Evolutionary conservation across 441 rosid genomes (phyloP).

Genomic region (Populus trichocarpa): DNA sequence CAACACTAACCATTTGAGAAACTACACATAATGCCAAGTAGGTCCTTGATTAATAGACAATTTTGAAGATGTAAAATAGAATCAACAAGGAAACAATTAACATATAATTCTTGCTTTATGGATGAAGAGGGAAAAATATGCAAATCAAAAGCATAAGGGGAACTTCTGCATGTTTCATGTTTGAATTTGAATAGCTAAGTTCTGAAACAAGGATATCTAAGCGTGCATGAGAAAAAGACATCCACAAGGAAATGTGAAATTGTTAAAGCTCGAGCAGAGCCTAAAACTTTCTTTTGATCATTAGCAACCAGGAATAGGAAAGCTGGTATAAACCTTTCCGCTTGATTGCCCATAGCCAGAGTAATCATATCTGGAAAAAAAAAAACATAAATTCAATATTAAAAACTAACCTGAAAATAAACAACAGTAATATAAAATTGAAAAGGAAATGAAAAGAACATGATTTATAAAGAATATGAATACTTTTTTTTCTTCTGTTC

Average conservation of each 20-base stretch:
- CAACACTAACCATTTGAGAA: not conserved
- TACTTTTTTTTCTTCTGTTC: too few species aligned
- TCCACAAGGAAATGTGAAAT: not conserved
- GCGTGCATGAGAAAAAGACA: not conserved
- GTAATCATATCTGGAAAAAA: constrained; percentile 69
- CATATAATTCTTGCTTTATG: not conserved
- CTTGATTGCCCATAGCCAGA: constrained; percentile 87
- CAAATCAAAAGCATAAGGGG: not conserved
- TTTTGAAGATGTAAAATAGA: not conserved
- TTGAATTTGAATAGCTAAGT: not conserved
- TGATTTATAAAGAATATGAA: not conserved
- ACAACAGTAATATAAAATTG: constrained; percentile 9
- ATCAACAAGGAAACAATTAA: not conserved
- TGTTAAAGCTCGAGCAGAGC: constrained; percentile 16
- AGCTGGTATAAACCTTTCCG: constrained; percentile 69
- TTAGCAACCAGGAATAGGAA: constrained; percentile 17
- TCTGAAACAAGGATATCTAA: not conserved
- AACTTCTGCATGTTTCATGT: not conserved
- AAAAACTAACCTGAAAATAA: constrained; percentile 5
- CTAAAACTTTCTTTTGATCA: not conserved
- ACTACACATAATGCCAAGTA: not conserved
- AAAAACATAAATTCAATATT: constrained; percentile 3
- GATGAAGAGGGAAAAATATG: not conserved
- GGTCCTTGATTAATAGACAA: not conserved
- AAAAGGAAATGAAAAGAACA: not conserved